Evolutionary conservation across 257 asterid species (phyloP).

Genomic region (Solanum phureja): DNA sequence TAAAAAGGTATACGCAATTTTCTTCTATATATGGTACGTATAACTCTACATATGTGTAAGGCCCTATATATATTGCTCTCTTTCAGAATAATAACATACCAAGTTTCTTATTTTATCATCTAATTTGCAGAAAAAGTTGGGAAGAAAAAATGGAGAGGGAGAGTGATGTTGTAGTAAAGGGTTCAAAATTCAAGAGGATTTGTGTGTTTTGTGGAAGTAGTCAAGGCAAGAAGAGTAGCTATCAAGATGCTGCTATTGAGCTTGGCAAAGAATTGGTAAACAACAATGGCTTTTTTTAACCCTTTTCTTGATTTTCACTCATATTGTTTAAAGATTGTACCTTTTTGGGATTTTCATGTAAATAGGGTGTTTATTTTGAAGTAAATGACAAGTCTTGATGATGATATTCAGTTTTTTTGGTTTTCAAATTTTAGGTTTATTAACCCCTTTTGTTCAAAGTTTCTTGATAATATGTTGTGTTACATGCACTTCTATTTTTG

Average conservation of each 20-base stretch:
- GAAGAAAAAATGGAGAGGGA: slow-evolving; percentile 7
- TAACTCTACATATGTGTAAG: background rate
- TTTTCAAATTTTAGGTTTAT: background rate
- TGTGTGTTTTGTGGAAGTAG: slow-evolving; percentile 56
- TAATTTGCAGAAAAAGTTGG: background rate
- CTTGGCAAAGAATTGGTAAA: slow-evolving; percentile 35
- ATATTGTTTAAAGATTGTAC: background rate
- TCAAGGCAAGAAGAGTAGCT: slow-evolving; percentile 29
- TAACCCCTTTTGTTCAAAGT: background rate
- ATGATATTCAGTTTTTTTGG: background rate
- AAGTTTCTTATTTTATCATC: background rate
- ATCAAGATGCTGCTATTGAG: slow-evolving; percentile 38
- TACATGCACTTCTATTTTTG: background rate
- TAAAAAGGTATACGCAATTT: background rate
- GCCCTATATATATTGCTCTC: background rate
- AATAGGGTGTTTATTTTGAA: background rate
- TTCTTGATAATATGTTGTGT: background rate
- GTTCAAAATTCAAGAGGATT: slow-evolving; percentile 36
- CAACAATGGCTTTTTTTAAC: background rate
- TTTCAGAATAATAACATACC: background rate
- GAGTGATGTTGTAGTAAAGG: slow-evolving; percentile 1
- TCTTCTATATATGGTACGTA: background rate
- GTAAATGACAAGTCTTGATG: background rate
- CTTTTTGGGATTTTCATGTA: background rate
- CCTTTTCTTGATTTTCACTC: background rate